These are phyloP conservation scores for Labyrinthula sp. DNA, from an alignment of 352 stramenopile genomes.

Conservation along the genomic window DNA sequence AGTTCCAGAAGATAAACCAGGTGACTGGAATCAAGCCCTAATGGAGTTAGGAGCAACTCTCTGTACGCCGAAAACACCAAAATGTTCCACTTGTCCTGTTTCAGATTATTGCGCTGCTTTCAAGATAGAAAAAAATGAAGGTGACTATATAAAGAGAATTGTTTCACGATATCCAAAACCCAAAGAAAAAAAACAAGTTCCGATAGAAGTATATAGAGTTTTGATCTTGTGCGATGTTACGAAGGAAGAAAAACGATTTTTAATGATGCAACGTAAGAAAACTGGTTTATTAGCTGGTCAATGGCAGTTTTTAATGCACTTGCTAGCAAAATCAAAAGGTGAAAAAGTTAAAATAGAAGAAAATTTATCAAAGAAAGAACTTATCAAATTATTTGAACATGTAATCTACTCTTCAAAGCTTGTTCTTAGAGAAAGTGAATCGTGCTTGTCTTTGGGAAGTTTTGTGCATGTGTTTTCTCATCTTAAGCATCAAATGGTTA, in stretches of 20 bases:
- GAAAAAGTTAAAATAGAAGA: background rate
- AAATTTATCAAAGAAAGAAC: background rate
- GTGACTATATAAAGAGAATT: background rate
- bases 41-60: slow-evolving; percentile 96
- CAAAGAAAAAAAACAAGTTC: background rate
- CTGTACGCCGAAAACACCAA: slow-evolving; percentile 42
- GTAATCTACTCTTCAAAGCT: background rate
- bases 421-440: background rate
- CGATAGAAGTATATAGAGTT: background rate
- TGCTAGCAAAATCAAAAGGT: background rate
- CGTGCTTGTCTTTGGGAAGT: background rate
- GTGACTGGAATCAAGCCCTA: slow-evolving; percentile 82
- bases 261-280: background rate
- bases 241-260: background rate
- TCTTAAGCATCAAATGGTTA: slow-evolving; percentile 4
- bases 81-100: slow-evolving; percentile 35
- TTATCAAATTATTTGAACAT: background rate
- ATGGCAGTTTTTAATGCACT: slow-evolving; percentile 22
- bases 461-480: slow-evolving; percentile 26
- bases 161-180: background rate
- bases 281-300: slow-evolving; percentile 19
- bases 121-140: background rate
- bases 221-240: slow-evolving; percentile 5
- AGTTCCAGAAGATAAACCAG: slow-evolving; percentile 40
- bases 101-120: slow-evolving; percentile 2